A percentile compares a stretch with the other conserved stretches of the same genome.
phyloP scores from a whole-genome alignment of 2,329 filamentous ascomycete species.

The Aspergillus fijiensis region DNA sequence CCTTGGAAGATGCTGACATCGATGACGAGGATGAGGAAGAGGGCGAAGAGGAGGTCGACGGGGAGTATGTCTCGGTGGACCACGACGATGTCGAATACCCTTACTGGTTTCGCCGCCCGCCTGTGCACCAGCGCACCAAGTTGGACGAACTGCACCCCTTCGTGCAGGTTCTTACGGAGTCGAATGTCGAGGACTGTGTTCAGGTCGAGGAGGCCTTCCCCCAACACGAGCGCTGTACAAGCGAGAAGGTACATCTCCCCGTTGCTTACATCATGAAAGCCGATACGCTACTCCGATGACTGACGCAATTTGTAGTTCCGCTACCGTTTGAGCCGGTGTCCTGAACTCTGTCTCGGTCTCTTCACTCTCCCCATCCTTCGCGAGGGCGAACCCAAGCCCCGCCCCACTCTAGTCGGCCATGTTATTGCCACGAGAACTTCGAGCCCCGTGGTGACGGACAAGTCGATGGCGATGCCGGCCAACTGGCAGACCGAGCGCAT shows the following conservation, averaged over 20 bases:
- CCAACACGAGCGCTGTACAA: constrained; percentile 55
- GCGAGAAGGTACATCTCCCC: constrained; percentile 56
- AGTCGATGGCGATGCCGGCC: constrained; percentile 70
- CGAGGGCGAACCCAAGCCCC: constrained; percentile 59
- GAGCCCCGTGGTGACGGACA: constrained; percentile 65
- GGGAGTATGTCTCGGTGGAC: constrained; percentile 44
- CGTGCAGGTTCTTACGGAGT: constrained; percentile 66
- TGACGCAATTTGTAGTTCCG: constrained; percentile 56
- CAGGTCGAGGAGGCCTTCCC: constrained; percentile 61
- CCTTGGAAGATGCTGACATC: constrained; percentile 26
- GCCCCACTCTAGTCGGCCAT: constrained; percentile 69
- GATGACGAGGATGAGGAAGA: constrained; percentile 27
- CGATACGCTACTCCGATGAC: background rate
- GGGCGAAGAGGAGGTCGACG: constrained; percentile 38
- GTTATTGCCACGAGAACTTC: constrained; percentile 72
- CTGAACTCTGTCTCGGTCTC: constrained; percentile 75
- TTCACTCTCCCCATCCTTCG: constrained; percentile 63
- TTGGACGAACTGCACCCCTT: constrained; percentile 67
- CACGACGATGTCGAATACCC: constrained; percentile 43
- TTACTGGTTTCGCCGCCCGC: constrained; percentile 44
- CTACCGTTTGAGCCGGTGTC: constrained; percentile 72
- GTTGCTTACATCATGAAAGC: background rate
- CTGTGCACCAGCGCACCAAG: constrained; percentile 37
- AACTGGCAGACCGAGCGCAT: constrained; percentile 59
- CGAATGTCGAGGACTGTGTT: constrained; percentile 54